Evolutionary conservation across 306 rosid species (phyloP).

Genomic region (Gastrolobium villosum): DNA sequence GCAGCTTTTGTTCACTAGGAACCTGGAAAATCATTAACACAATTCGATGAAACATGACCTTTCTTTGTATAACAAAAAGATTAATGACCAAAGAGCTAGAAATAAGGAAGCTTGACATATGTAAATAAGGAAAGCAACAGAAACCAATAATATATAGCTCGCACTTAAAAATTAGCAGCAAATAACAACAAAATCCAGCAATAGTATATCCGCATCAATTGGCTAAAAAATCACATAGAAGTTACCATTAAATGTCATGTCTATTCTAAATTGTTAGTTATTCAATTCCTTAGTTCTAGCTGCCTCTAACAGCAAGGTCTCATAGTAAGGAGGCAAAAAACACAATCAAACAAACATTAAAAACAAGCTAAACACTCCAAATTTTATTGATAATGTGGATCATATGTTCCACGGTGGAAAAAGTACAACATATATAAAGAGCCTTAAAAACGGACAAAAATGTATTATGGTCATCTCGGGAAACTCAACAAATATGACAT

Average conservation of each 20-base stretch:
- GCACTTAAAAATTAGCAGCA: background rate
- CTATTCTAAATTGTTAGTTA: background rate
- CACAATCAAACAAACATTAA: background rate
- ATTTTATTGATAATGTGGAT: constrained; percentile 1
- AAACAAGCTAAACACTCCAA: constrained; percentile 20
- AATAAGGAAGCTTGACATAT: constrained; percentile 7
- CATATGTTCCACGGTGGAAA: background rate
- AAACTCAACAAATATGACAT: background rate
- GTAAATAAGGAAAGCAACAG: constrained; percentile 4
- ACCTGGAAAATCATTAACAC: constrained; percentile 70
- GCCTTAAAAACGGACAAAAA: background rate
- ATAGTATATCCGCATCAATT: background rate
- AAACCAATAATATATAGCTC: background rate
- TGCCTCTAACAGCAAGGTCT: background rate
- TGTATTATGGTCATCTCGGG: background rate
- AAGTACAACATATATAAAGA: background rate
- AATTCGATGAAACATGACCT: constrained; percentile 41
- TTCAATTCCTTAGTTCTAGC: background rate
- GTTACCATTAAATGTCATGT: background rate
- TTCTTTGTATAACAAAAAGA: constrained; percentile 39
- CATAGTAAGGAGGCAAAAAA: background rate
- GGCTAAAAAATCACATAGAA: background rate
- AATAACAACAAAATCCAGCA: constrained; percentile 8
- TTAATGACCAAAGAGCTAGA: constrained; percentile 16
- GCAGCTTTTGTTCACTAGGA: constrained; percentile 90